Conservation (phyloP, 257 asterid species). For the Parsonsia alboflavescens region DNA sequence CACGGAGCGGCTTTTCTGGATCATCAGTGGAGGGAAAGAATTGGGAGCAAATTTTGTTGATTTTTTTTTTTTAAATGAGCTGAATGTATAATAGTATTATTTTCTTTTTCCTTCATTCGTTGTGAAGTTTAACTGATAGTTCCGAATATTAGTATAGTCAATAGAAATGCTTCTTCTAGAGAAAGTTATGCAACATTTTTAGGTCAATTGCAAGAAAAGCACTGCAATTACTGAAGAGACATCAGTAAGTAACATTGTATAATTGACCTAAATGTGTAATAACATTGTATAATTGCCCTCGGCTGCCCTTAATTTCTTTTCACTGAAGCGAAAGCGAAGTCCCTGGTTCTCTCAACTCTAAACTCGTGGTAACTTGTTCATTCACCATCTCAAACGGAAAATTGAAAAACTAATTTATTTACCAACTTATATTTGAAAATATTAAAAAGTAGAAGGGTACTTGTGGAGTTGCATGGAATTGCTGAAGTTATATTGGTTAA, state of each 20-base stretch:
- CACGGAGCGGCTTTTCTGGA: background rate
- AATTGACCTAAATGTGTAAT: too few species aligned
- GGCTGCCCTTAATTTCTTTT: background rate
- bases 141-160: background rate
- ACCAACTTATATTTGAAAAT: background rate
- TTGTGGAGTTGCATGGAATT: too few species aligned
- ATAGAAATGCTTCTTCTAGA: background rate
- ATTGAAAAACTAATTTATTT: background rate
- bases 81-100: slow-evolving; percentile 11
- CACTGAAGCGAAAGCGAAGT: background rate
- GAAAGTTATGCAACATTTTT: background rate
- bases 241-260: too few species aligned
- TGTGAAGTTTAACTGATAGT: background rate
- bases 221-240: too few species aligned
- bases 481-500: too few species aligned
- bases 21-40: background rate
- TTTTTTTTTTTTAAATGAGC: background rate
- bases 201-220: too few species aligned
- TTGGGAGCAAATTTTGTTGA: background rate
- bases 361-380: background rate
- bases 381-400: background rate
- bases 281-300: background rate
- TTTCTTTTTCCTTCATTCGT: background rate
- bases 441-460: too few species aligned
- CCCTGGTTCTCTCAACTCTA: too few species aligned